A percentile compares a stretch with the other conserved stretches of the same genome.
phyloP scores from a whole-genome alignment of 2,329 filamentous ascomycete species.

The Ciborinia camelliae region DNA sequence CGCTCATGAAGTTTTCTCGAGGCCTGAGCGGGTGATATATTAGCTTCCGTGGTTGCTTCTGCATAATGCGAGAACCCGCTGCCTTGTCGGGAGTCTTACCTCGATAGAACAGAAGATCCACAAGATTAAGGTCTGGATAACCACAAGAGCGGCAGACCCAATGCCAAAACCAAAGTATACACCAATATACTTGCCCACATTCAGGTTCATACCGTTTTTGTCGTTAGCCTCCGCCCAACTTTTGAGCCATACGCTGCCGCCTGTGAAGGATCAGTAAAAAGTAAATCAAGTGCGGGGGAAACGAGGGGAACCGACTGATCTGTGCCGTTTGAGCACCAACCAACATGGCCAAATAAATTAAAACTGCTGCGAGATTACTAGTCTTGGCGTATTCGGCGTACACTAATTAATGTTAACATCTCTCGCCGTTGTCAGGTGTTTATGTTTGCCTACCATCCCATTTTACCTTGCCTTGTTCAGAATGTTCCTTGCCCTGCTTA shows the following conservation, averaged over 20 bases:
- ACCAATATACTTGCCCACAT: conserved; percentile 87
- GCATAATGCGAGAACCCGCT: conserved; percentile 23
- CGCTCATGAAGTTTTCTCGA: conserved; percentile 94
- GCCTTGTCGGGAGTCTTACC: conserved; percentile 47
- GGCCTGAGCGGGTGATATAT: conserved; percentile 51
- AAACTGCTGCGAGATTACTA: conserved; percentile 82
- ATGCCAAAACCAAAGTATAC: conserved; percentile 95
- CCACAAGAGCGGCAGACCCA: conserved; percentile 78
- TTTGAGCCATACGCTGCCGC: conserved; percentile 89
- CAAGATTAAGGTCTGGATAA: conserved; percentile 87
- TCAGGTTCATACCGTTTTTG: conserved; percentile 60
- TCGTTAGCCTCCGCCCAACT: conserved; percentile 83
- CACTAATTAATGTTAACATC: conserved; percentile 45
- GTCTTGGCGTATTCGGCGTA: conserved; percentile 94
- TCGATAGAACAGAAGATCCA: conserved; percentile 99
- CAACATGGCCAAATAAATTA: conserved; percentile 73
- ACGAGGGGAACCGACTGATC: conserved; percentile 56
- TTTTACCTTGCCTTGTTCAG: conserved; percentile 95
- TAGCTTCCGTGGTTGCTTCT: conserved; percentile 27
- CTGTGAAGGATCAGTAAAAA: conserved; percentile 40
- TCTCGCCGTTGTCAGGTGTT: neutral
- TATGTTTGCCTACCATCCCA: conserved; percentile 57
- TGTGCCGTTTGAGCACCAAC: conserved; percentile 77
- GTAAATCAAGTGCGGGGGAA: neutral
- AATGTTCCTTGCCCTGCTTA: conserved; percentile 81